phyloP scores from a whole-genome alignment of 1,284 basidiomycete genomes.

The Naganishia liquefaciens region DNA sequence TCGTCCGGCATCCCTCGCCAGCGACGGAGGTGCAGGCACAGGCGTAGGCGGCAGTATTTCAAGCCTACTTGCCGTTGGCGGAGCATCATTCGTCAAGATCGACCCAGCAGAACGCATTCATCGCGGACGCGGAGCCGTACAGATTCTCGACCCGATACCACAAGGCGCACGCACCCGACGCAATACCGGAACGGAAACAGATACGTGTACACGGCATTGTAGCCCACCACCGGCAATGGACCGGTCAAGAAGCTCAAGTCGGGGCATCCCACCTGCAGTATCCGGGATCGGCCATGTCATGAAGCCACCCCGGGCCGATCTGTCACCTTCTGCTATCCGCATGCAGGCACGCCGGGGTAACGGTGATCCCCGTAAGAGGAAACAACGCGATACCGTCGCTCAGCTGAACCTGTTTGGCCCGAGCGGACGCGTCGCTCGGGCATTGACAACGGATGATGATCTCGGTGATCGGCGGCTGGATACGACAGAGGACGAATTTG shows the following conservation, averaged over 20 bases:
- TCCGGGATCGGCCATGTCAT: no score
- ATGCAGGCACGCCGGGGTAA: conserved; percentile 24
- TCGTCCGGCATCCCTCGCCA: conserved; percentile 17
- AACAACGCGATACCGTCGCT: conserved; percentile 3
- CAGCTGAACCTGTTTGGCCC: conserved; percentile 11
- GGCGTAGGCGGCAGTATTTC: conserved; percentile 22
- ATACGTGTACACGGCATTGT: conserved; percentile 29
- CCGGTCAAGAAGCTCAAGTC: conserved; percentile 3
- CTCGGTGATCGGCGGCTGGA: not conserved
- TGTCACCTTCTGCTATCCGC: conserved; percentile 27
- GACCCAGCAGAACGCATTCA: conserved; percentile 15
- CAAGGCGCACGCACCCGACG: not conserved
- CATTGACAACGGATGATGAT: conserved; percentile 22
- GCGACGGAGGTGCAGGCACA: conserved; percentile 12
- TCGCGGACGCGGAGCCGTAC: conserved; percentile 27
- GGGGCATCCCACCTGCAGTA: not conserved
- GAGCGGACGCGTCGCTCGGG: not conserved
- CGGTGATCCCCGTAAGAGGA: conserved; percentile 21
- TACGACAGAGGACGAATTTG: conserved; percentile 24
- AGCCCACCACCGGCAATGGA: conserved; percentile 24
- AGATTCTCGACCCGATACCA: conserved; percentile 28
- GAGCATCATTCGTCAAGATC: conserved; percentile 26
- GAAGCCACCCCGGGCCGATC: conserved; percentile 14
- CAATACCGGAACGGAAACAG: not conserved
- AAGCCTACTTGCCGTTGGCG: not conserved